These are phyloP conservation scores for Coffea humblotiana DNA, from an alignment of 305 asterid genomes.

Conservation along the genomic window DNA sequence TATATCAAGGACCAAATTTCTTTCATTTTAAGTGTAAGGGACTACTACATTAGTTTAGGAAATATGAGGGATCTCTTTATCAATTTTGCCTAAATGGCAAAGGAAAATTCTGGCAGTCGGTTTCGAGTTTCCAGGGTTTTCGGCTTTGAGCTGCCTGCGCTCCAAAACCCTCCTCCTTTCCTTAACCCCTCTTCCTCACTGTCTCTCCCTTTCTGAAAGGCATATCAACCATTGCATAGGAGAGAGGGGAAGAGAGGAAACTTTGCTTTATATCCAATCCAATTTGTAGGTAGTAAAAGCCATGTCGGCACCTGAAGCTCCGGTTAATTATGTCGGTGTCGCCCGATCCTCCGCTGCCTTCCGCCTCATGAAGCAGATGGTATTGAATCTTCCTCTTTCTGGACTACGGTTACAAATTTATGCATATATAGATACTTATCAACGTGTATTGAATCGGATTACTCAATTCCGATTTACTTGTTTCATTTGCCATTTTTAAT, in stretches of 20 bases:
- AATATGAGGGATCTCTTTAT: background rate
- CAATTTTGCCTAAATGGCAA: background rate
- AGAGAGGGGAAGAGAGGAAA: constrained; percentile 5
- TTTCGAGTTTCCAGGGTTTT: background rate
- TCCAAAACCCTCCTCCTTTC: background rate
- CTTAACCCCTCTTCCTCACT: constrained; percentile 7
- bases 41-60: background rate
- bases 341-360: constrained; percentile 90
- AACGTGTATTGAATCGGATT: background rate
- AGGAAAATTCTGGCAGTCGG: background rate
- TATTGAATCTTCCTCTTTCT: constrained; percentile 23
- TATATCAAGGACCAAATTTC: no score
- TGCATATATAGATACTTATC: background rate
- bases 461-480: background rate
- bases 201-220: background rate
- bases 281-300: background rate
- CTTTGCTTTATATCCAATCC: background rate
- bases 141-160: constrained; percentile 8
- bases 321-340: constrained; percentile 81
- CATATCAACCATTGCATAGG: background rate
- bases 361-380: constrained; percentile 99
- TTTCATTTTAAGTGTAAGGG: background rate
- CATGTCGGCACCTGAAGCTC: constrained; percentile 91
- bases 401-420: background rate
- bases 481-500: background rate